Evolutionary conservation across 352 stramenopile species (phyloP).

Genomic region (Thalassiosira pacifica): DNA sequence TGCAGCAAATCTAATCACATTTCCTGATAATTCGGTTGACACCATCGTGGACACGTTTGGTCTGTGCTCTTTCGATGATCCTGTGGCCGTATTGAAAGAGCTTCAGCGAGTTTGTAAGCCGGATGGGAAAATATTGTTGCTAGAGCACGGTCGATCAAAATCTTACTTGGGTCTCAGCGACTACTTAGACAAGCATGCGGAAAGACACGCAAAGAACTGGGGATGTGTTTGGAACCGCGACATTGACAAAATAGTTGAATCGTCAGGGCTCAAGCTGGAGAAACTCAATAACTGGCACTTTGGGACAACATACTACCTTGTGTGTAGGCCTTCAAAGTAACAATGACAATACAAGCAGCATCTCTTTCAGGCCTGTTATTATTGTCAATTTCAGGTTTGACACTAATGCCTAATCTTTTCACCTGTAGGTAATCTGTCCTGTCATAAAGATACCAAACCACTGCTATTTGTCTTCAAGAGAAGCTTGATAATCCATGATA

Average conservation of each 20-base stretch:
- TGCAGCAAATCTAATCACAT: slow-evolving; percentile 71
- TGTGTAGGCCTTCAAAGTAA: slow-evolving; percentile 68
- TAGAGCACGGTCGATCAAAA: slow-evolving; percentile 95
- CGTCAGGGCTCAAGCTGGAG: slow-evolving; percentile 90
- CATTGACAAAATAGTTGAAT: slow-evolving; percentile 90
- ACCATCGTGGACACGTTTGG: slow-evolving; percentile 97
- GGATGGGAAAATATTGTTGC: slow-evolving; percentile 90
- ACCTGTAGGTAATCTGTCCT: no score
- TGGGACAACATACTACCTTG: slow-evolving; percentile 91
- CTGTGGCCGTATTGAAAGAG: slow-evolving; percentile 90
- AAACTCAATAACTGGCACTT: slow-evolving; percentile 93
- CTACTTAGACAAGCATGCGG: slow-evolving; percentile 93
- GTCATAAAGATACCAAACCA: no score
- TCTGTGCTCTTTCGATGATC: slow-evolving; percentile 95
- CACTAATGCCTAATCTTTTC: no score
- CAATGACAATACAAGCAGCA: no score
- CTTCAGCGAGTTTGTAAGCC: slow-evolving; percentile 94
- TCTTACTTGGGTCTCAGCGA: slow-evolving; percentile 89
- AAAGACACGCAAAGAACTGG: slow-evolving; percentile 93
- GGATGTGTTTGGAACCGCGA: slow-evolving; percentile 97
- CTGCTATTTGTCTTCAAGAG: no score
- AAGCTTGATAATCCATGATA: no score
- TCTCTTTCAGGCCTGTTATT: no score
- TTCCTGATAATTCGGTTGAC: slow-evolving; percentile 90
- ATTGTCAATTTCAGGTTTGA: no score